Base-by-base conservation (phyloP, 495 filamentous ascomycete species). In the Lophiotrema nucula region DNA sequence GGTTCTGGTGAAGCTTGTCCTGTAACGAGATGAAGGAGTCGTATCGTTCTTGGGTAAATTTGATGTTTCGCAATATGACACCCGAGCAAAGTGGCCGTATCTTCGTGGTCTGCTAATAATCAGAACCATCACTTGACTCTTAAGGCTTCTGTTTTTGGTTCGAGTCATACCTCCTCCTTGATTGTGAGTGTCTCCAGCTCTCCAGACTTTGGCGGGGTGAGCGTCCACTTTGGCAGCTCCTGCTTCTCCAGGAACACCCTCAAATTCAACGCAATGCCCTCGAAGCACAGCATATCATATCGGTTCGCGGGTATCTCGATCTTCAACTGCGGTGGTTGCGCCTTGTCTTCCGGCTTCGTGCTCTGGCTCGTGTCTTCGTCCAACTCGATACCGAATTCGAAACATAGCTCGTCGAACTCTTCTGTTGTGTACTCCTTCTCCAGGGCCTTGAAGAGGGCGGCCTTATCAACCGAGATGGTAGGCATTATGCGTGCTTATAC, bases 291-390 rank as follows among this genome's bases (percentile, higher is more conserved):
- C 84, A 97, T 87, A 68, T 99, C 93, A 84, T 97, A 97, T 81
- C 92, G 83, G 72, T 99, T 99, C 61, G 93, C 93, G 58, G 93
- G 93, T 69, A 99, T 95, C 73, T 99, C 93, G 69, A 99, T 97
- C 80, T 95, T 96, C 69, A 97, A 81, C 75, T 97, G 87, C 43
- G 95, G 86, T 4, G 89, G 81, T 39, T 47, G 46, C 19, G 54
- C 59, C 38, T 49, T 25, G 25, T 63, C 58, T 25, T 62, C 63
- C 5, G 62, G 54, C 54, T 57, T 58, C 41, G 38, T 55, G 44
- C 48, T 66, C 47, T 51, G 44, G 28, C 59, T 58, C 79, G 87
- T 85, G 76, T 98, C 93, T 77, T 96, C 90, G 74, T 98, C 93
- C 60, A 98, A 83, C 71, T 98, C 93, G 67, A 98, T 95, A 53